Evolutionary conservation across 2,329 filamentous ascomycete species (phyloP).

Genomic region (Biscogniauxia marginata): DNA sequence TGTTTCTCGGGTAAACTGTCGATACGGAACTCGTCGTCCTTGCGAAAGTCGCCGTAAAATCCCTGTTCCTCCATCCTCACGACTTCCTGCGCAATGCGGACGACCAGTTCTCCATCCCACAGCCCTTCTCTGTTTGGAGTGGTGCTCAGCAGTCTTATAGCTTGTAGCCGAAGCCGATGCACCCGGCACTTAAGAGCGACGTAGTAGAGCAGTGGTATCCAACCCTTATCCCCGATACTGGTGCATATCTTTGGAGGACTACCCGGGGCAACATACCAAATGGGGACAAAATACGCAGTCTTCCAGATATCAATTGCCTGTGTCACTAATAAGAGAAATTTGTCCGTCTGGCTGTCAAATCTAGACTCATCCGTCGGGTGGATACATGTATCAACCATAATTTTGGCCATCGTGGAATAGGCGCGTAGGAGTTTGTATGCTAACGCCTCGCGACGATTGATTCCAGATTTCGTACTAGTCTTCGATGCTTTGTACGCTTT

Average conservation of each 20-base stretch:
- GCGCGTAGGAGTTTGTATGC: conserved; percentile 33
- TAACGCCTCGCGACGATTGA: conserved; percentile 18
- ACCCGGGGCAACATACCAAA: not conserved
- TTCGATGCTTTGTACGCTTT: conserved; percentile 26
- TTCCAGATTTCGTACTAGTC: conserved; percentile 5
- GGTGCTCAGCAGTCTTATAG: conserved; percentile 14
- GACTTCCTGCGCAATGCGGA: conserved; percentile 8
- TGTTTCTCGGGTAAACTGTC: conserved; percentile 7
- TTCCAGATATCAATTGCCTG: conserved; percentile 13
- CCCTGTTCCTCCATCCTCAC: conserved; percentile 15
- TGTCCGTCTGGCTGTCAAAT: conserved; percentile 36
- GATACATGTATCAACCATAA: conserved; percentile 41
- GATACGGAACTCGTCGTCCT: conserved; percentile 9
- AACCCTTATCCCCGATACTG: conserved; percentile 42
- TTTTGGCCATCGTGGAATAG: conserved; percentile 42
- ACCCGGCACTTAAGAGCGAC: conserved; percentile 47
- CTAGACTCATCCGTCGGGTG: conserved; percentile 30
- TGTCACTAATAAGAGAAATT: conserved; percentile 35
- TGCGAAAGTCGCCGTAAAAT: conserved; percentile 5
- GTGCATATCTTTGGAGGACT: conserved; percentile 29
- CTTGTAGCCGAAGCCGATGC: conserved; percentile 38
- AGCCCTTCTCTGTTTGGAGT: conserved; percentile 15
- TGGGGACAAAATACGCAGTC: not conserved
- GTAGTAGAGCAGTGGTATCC: conserved; percentile 45
- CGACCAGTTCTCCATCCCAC: conserved; percentile 12